Conservation (phyloP, 257 asterid genomes). For the Eustoma russellianum region DNA sequence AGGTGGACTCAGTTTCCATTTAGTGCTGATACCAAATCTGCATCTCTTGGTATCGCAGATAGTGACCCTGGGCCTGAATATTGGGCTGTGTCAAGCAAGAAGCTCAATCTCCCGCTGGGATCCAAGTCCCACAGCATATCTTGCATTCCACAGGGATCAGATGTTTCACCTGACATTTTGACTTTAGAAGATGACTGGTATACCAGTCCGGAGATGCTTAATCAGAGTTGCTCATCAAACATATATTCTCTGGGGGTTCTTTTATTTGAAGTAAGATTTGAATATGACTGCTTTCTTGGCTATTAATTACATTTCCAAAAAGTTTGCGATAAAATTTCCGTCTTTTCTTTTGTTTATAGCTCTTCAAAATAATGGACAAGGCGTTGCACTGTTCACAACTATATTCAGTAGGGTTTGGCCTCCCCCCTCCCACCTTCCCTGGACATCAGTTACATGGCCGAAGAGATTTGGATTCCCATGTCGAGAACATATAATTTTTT, state of each 20-base stretch:
- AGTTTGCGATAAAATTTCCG: background rate
- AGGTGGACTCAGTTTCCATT: constrained; percentile 60
- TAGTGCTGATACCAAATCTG: constrained; percentile 34
- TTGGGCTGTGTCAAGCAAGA: constrained; percentile 21
- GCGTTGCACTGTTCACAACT: background rate
- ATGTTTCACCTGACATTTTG: constrained; percentile 24
- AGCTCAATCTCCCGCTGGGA: constrained; percentile 23
- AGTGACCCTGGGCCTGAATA: constrained; percentile 20
- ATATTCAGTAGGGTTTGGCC: background rate
- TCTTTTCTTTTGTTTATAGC: too few species aligned
- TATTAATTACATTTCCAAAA: background rate
- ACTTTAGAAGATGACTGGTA: constrained; percentile 74
- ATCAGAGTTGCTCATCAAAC: constrained; percentile 50
- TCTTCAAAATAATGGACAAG: too few species aligned
- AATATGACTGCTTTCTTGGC: constrained; percentile 1
- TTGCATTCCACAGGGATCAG: constrained; percentile 23
- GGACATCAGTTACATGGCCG: background rate
- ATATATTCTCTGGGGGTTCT: constrained; percentile 82
- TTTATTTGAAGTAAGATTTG: constrained; percentile 80
- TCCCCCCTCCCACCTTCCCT: too few species aligned
- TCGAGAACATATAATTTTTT: background rate
- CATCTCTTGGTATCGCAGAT: constrained; percentile 19
- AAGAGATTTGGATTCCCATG: background rate
- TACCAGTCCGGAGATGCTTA: constrained; percentile 64
- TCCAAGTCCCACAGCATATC: constrained; percentile 19